Percentiles rank a stretch among this genome's conserved stretches.
These are phyloP conservation scores for Apocynum venetum DNA, from an alignment of 257 asterid species.

Conservation along the genomic window DNA sequence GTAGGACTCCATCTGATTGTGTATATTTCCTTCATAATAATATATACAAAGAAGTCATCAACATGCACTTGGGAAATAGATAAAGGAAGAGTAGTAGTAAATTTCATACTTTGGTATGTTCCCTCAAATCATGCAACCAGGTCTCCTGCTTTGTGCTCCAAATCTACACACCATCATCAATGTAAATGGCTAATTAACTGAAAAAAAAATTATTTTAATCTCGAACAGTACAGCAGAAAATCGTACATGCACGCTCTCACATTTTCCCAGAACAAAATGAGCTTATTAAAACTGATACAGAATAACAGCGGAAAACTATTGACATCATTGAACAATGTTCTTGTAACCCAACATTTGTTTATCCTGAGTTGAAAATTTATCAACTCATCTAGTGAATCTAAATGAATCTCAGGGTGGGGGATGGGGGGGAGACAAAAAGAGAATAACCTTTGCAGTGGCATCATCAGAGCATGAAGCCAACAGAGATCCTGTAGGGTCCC, in stretches of 20 bases:
- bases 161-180: slow-evolving; percentile 70
- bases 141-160: slow-evolving; percentile 86
- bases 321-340: background rate
- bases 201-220: background rate
- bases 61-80: slow-evolving; percentile 2
- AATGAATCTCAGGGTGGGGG: background rate
- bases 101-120: slow-evolving; percentile 62
- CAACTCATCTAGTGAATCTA: background rate
- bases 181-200: slow-evolving; percentile 12
- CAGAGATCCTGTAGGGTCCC: slow-evolving; percentile 93
- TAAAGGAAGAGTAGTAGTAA: slow-evolving; percentile 1
- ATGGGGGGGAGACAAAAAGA: background rate
- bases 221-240: background rate
- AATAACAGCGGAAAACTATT: background rate
- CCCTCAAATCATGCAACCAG: slow-evolving; percentile 74
- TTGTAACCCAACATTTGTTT: background rate
- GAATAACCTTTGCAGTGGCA: slow-evolving; percentile 80
- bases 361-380: background rate
- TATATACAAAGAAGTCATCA: slow-evolving; percentile 12
- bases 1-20: slow-evolving; percentile 99
- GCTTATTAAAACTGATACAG: background rate
- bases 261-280: background rate
- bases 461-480: slow-evolving; percentile 98
- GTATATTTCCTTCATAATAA: slow-evolving; percentile 72
- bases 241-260: background rate